Evolutionary conservation across 176 grass and related monocot genomes (phyloP), one percentile per base, ranked within the genome.

Genomic region (Oryza officinalis): DNA sequence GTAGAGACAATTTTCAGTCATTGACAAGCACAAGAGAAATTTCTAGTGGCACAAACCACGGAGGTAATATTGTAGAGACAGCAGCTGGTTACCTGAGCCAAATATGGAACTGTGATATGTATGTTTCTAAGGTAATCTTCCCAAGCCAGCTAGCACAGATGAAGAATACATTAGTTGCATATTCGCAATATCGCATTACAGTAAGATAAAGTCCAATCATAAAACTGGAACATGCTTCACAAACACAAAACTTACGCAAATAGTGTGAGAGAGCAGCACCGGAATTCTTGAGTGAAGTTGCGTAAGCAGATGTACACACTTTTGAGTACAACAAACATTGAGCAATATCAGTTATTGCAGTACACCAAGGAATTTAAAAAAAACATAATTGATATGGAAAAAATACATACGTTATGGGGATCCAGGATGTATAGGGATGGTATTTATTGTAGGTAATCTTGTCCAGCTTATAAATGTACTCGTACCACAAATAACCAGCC

Each of bases 381-480:
- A 20, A 63, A 20, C n/a, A 71, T 82, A 66, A 80, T 63, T 50
- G 40, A 46, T 79, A 11, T 38, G 15, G 46, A 20, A 45, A 45
- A 71, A 20, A 75, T 72, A 66, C 89, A 81, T 99, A 99, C 93
- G 93, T 96, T 85, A 99, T 99, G 35, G 93, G 96, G 66, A 99
- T 99, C 96, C 96, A 99, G 31, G 96, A 99, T 68, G 96, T 99
- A 79, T 99, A 99, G 18, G 96, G 96, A 87, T 99, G 96, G 61
- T 92, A 90, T 82, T 96, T 99, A 37, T 99, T 99, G 93, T 99
- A 99, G 27, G 96, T 89, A 81, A 96, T 75, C 80, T 86, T 99
- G 65, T 99, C 96, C 52, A 99, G 91, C 96, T 96, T 99, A 74
- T 99, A 99, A 75, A 99, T 99, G 77, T 96, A 94, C 59, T 99